These are phyloP conservation scores for Mycena galericulata DNA, from an alignment of 768 basidiomycete genomes.

Conservation along the genomic window DNA sequence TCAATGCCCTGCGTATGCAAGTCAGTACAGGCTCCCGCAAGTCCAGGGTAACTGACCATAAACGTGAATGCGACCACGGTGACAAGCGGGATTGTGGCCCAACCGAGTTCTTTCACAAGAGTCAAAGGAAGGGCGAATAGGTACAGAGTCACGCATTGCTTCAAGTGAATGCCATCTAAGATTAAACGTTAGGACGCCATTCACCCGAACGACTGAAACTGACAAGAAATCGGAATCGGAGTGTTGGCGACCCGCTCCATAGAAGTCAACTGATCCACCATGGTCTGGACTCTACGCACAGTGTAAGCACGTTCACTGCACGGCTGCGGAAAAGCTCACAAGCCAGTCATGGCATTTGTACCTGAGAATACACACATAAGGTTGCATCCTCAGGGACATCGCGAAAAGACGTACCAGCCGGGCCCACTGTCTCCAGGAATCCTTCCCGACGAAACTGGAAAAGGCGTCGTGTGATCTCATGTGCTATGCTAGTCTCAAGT, in stretches of 20 bases:
- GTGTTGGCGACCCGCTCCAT: constrained; percentile 96
- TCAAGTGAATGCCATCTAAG: constrained; percentile 88
- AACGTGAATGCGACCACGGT: constrained; percentile 91
- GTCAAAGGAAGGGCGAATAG: constrained; percentile 92
- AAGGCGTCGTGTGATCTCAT: constrained; percentile 78
- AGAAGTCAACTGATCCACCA: constrained; percentile 86
- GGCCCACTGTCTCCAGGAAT: constrained; percentile 89
- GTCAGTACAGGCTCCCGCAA: background rate
- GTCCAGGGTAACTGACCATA: constrained; percentile 59
- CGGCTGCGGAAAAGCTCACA: constrained; percentile 56
- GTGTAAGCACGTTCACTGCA: background rate
- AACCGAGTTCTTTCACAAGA: constrained; percentile 84
- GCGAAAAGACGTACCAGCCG: constrained; percentile 68
- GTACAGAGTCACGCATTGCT: constrained; percentile 95
- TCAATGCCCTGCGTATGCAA: constrained; percentile 68
- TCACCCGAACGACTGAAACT: constrained; percentile 38
- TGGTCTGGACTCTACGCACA: constrained; percentile 70
- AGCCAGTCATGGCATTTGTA: constrained; percentile 78
- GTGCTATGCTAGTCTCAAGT: constrained; percentile 71
- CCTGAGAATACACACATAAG: constrained; percentile 55
- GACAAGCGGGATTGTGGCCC: constrained; percentile 87
- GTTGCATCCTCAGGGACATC: background rate
- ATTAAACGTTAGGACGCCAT: constrained; percentile 25
- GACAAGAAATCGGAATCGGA: constrained; percentile 83
- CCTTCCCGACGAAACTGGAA: constrained; percentile 85